Evolutionary conservation across 768 basidiomycete species (phyloP), one percentile per base, ranked within the genome.

Genomic region (Leucocoprinus sp.): DNA sequence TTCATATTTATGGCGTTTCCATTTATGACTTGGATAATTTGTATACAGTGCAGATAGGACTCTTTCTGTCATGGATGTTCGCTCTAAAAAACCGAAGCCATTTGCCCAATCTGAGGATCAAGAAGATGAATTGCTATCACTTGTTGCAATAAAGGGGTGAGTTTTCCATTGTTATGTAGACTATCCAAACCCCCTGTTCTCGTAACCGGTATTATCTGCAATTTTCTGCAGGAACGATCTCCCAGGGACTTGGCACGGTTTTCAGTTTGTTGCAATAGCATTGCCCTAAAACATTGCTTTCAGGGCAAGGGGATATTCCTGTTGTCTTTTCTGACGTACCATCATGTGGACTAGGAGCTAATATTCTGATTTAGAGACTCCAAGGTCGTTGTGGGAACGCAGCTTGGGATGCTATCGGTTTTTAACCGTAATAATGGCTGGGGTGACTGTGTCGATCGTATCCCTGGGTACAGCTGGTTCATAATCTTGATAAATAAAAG

Each of bases 71-170:
- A 80, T 93, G 59, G 93, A 97, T 54, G 77, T 93, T 19, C 79
- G 93, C 48, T 81, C 87, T 14, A 91, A 82, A 53, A 88, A 87
- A 55, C 51, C 71, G 9, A 76, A 83, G 40, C 88, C 89, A 1
- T 64, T 87, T 48, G 83, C 84, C 1, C 85, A 92, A 43, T 95
- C 91, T 12, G 93, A 95, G 59, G 89, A 95, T 65, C 93, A 97
- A 60, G 93, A 96, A 56, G 93, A 97, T 58, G 93, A 97, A 56
- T 66, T 96, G 35, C 70, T 97, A 7, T 90, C 89, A 4, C 78
- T 92, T 35, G 80, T 84, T 24, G 62, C 89, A 12, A 92, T 97
- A 60, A 89, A 86, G 69, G 77, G 81, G 83, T 86, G 56, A 23
- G 74, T 63, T 50, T 31, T 41, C n/a, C 48, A 19, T 47, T 48